phyloP scores from a whole-genome alignment of 371 early-diverging fungal genomes.

The Blastocladiella emersonii region DNA sequence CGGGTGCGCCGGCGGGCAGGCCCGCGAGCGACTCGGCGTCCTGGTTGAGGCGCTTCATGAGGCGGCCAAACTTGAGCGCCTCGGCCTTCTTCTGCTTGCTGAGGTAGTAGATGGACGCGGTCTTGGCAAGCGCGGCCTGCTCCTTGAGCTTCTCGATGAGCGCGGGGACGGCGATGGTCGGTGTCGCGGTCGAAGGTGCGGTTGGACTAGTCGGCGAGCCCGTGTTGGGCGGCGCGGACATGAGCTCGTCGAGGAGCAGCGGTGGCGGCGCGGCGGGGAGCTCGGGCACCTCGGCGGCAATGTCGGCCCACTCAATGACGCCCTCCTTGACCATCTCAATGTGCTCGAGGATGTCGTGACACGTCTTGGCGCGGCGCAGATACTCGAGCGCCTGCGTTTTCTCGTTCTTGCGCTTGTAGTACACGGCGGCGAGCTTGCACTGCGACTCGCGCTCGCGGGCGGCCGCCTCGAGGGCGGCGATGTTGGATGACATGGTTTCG shows the following conservation, averaged over 20 bases:
- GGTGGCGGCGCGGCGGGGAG: conserved; percentile 25
- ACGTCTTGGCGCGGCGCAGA: conserved; percentile 30
- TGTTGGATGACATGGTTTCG: too few relatives aligned
- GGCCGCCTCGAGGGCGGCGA: neutral
- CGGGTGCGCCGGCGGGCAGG: conserved; percentile 14
- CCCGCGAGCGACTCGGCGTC: conserved; percentile 17
- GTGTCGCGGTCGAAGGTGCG: neutral
- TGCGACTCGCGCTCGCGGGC: conserved; percentile 26
- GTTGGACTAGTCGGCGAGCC: too few relatives aligned
- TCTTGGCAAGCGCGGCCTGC: conserved; percentile 50
- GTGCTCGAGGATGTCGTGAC: conserved; percentile 20
- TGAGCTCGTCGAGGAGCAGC: conserved; percentile 7
- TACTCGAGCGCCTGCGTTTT: conserved; percentile 34
- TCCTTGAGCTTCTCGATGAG: conserved; percentile 18
- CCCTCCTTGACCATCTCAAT: conserved; percentile 26
- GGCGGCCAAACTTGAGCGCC: conserved; percentile 31
- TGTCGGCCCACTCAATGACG: conserved; percentile 14
- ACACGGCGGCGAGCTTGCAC: conserved; percentile 46
- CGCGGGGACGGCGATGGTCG: conserved; percentile 15
- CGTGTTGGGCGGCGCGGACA: neutral
- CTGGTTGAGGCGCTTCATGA: conserved; percentile 37
- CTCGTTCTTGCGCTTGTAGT: conserved; percentile 37
- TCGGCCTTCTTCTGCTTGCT: conserved; percentile 20
- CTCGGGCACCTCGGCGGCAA: conserved; percentile 26
- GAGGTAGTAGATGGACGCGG: conserved; percentile 33